Base-by-base conservation (phyloP, 352 stramenopile species). In the Phytophthora meadii region DNA sequence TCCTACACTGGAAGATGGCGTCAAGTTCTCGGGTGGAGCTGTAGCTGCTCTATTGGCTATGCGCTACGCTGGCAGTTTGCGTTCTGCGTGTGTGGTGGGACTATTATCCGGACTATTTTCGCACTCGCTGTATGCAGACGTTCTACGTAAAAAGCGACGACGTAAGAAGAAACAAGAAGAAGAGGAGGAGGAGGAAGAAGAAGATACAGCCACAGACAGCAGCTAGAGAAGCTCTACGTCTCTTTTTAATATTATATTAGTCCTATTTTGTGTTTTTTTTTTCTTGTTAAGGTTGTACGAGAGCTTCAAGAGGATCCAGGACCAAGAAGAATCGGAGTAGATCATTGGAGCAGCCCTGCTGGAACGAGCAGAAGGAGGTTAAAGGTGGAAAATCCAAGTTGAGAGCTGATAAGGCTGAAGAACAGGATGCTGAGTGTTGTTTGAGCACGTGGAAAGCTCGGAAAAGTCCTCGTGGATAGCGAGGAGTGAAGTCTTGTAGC, bases 101-200 rank as follows among this genome's bases (percentile, higher is more conserved):
- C 41, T 93, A 17, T 60, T 93, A 30, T 82, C 82, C 0, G 84
- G 84, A 11, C 68, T 93, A 36, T 85, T 90, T 44, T 75, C 82
- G 3, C 84, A 93, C 57, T 90, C 82, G 30, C 54, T 93, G 17
- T 92, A 90, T 54, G 84, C 80, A 1, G 84, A 92, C 34, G 81
- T 92, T 54, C 57, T 92, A 49, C 73, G 68, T 36, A 87, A 81
- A 36, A 76, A 72, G 47, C 61, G 52, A 12, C 61, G 67, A 24
- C 55, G 52, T 8, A 57, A 17, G 50, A 28, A 22, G 49, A 6
- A 45, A 32, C 40, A 68, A 65, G 54, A 50, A 34, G 37, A 66
- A 61, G 56, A 22, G 14, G 45, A n/a, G 4, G 40, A 59, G 7
- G 37, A 36, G 11, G 42, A 58, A 9, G 22, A 51, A n/a, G 14